Evolutionary conservation across 352 stramenopile species (phyloP), one percentile per base, ranked within the genome.

Genomic region (Globisporangium orthogonon): DNA sequence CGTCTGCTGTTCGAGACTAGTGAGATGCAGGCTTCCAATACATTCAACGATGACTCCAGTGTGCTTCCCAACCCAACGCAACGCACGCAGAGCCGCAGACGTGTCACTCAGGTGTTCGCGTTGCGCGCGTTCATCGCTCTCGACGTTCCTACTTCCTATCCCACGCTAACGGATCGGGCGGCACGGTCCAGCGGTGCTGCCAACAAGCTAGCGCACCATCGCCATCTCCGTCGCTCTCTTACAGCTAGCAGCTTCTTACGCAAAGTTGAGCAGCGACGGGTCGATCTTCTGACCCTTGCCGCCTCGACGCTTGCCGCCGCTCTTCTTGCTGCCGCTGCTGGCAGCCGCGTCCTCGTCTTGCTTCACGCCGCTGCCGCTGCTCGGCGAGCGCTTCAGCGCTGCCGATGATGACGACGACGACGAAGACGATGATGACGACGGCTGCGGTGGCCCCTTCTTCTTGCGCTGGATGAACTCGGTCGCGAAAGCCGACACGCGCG

Each of bases 401-500:
- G 49, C 4, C 9, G 14, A 7, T 9, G 2, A 23, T 31, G 49
- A 43, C 13, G 60, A 45, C 9, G 59, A 61, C 37, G 30, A 9
- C 30, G 7, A 17, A 31, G 49, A 41, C 13, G 60, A 44, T 7
- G 59, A 62, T 31, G 23, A 23, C 23, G 23, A 23, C 23, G 23
- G 23, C 23, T 23, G 23, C 23, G 23, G 23, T 23, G 69, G 58
- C 50, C 72, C 65, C 31, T 76, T 80, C 62, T 93, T 94, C 74
- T 97, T 97, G 44, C 87, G 87, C 63, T 96, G 87, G 69, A 98
- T 98, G 56, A 98, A 98, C 67, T 98, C 96, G 18, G 88, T 97
- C 37, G 96, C 96, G 69, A 98, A 98, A n/a, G 87, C 93, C 18
- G 94, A 98, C n/a, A 98, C 96, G 66, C 95, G 87, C 13, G 93